Percentiles rank a stretch among this genome's conserved stretches.
These are phyloP conservation scores for Globisporangium takayamanum DNA, from an alignment of 352 stramenopile species.

Conservation along the genomic window DNA sequence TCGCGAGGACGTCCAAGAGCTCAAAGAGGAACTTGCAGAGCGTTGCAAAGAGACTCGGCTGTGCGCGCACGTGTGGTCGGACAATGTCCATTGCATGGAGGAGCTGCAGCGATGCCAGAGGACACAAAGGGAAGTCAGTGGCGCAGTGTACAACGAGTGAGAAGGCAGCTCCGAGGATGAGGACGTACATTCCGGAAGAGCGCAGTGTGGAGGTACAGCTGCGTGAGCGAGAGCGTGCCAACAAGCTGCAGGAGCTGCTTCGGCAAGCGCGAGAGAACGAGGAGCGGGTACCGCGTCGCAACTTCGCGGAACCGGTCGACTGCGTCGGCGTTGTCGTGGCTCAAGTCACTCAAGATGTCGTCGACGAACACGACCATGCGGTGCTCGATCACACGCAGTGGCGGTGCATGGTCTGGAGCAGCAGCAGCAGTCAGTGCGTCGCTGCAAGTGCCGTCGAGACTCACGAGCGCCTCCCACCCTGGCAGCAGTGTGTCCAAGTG, in stretches of 20 bases:
- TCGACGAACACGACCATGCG: constrained; percentile 35
- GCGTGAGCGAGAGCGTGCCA: constrained; percentile 50
- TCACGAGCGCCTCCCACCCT: constrained; percentile 47
- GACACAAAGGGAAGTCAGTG: no score
- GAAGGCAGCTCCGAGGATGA: not conserved
- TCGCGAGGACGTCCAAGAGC: constrained; percentile 52
- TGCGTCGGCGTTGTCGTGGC: constrained; percentile 31
- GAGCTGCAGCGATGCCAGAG: constrained; percentile 23
- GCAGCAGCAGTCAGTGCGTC: constrained; percentile 1
- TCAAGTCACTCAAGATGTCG: constrained; percentile 38
- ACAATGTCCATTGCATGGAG: constrained; percentile 59
- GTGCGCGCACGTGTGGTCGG: constrained; percentile 25
- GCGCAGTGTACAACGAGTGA: not conserved
- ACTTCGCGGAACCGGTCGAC: constrained; percentile 63
- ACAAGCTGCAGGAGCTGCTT: constrained; percentile 45
- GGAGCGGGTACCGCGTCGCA: constrained; percentile 39
- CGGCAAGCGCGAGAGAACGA: constrained; percentile 49
- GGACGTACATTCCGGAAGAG: constrained; percentile 55
- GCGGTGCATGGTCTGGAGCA: not conserved
- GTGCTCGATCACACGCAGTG: constrained; percentile 15
- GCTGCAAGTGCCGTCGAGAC: constrained; percentile 14
- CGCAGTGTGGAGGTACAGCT: constrained; percentile 57
- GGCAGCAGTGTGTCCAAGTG: constrained; percentile 47
- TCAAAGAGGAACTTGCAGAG: constrained; percentile 62
- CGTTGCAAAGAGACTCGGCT: constrained; percentile 22